phyloP scores from a whole-genome alignment of 352 stramenopile genomes.

The Phytophthora sojae region DNA sequence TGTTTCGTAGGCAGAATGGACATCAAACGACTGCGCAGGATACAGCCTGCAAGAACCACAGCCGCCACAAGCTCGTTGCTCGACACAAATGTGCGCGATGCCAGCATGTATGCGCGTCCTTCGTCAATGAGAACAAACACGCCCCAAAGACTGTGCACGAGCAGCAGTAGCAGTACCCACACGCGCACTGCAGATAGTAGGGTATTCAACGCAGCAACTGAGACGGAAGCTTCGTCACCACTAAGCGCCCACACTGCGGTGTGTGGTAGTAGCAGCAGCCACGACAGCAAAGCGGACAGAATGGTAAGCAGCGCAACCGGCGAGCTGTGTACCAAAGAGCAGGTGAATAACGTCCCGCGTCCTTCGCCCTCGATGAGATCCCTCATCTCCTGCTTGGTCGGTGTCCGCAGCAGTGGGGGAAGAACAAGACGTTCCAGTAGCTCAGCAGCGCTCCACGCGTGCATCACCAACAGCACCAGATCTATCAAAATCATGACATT shows the following conservation, averaged over 20 bases:
- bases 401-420: constrained; percentile 18
- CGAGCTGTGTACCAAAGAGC: constrained; percentile 55
- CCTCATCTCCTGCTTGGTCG: constrained; percentile 29
- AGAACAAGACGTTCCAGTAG: constrained; percentile 32
- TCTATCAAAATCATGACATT: constrained; percentile 48
- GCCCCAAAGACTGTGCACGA: constrained; percentile 42
- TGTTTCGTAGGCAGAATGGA: constrained; percentile 39
- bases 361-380: constrained; percentile 28
- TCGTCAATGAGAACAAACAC: constrained; percentile 41
- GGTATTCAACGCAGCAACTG: constrained; percentile 43
- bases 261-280: constrained; percentile 65
- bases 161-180: constrained; percentile 46
- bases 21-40: constrained; percentile 32
- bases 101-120: constrained; percentile 43
- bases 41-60: constrained; percentile 18
- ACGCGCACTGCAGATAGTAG: constrained; percentile 46
- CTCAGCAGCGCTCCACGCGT: constrained; percentile 43
- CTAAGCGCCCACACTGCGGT: constrained; percentile 54
- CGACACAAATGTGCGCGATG: constrained; percentile 42
- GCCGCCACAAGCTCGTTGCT: constrained; percentile 45
- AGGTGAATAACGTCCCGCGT: constrained; percentile 39
- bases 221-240: constrained; percentile 32
- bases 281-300: constrained; percentile 52
- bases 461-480: constrained; percentile 37
- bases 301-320: constrained; percentile 40